Percentiles rank a stretch among this genome's conserved stretches.
phyloP scores from a whole-genome alignment of 1,284 basidiomycete species.

The Papiliotrema nemorosa region DNA sequence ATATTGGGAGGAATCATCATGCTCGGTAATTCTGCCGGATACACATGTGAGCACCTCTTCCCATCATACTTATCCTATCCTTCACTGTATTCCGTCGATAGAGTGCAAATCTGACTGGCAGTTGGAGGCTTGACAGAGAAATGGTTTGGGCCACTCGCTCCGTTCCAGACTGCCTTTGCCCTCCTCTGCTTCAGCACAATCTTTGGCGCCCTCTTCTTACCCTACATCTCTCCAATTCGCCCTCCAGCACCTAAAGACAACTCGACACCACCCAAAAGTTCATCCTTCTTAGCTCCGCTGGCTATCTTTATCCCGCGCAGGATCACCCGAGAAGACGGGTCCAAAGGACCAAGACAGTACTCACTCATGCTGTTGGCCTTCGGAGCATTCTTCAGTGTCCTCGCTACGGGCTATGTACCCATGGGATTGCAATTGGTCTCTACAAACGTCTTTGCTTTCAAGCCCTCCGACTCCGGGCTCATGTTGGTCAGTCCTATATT shows the following conservation, averaged over 20 bases:
- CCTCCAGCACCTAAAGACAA: background rate
- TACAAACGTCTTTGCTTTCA: conserved; percentile 40
- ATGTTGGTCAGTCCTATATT: conserved; percentile 30
- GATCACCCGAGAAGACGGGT: background rate
- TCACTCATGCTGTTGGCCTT: conserved; percentile 38
- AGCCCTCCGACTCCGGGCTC: conserved; percentile 30
- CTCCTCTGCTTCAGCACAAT: conserved; percentile 41
- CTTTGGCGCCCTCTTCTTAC: conserved; percentile 42
- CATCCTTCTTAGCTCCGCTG: conserved; percentile 38
- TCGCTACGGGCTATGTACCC: conserved; percentile 44
- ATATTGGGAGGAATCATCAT: conserved; percentile 39
- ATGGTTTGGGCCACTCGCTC: conserved; percentile 31
- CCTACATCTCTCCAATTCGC: conserved; percentile 35
- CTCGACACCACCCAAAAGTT: conserved; percentile 8
- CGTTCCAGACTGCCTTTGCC: conserved; percentile 41
- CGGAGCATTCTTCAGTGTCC: conserved; percentile 41
- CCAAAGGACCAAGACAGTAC: conserved; percentile 24
- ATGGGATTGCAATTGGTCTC: conserved; percentile 43
- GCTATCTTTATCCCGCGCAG: conserved; percentile 39
- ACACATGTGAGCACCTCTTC: conserved; percentile 23
- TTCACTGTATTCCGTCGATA: background rate
- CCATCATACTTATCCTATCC: too few species aligned
- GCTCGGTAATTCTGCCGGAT: conserved; percentile 31
- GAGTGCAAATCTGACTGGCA: background rate
- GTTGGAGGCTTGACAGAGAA: conserved; percentile 38